phyloP scores from a whole-genome alignment of 352 stramenopile species.

The Halophytophthora batemanensis region DNA sequence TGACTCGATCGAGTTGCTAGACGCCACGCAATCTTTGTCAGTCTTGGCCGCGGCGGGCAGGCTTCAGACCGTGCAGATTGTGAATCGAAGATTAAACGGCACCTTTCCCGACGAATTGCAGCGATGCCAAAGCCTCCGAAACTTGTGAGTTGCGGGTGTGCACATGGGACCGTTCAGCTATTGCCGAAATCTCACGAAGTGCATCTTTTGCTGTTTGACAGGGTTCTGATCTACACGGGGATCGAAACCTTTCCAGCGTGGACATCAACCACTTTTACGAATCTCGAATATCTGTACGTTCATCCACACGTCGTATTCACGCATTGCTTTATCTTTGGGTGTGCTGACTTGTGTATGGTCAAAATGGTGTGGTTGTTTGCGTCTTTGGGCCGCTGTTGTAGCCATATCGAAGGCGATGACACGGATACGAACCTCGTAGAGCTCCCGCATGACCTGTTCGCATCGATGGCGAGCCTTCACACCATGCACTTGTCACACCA shows the following conservation, averaged over 20 bases:
- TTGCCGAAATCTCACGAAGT: neutral
- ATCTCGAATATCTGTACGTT: slow-evolving; percentile 38
- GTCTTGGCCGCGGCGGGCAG: slow-evolving; percentile 17
- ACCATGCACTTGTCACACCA: slow-evolving; percentile 28
- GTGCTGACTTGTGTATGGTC: neutral
- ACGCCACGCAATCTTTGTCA: slow-evolving; percentile 15
- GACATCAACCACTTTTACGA: slow-evolving; percentile 18
- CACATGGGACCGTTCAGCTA: neutral
- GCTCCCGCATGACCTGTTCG: slow-evolving; percentile 24
- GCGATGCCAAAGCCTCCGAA: slow-evolving; percentile 18
- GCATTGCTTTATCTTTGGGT: neutral
- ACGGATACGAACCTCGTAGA: slow-evolving; percentile 14
- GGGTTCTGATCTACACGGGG: slow-evolving; percentile 30
- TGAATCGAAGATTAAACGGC: slow-evolving; percentile 27
- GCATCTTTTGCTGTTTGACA: slow-evolving; percentile 6
- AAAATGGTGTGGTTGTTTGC: too few relatives aligned
- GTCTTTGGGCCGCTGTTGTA: neutral
- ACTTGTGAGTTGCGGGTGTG: slow-evolving; percentile 18
- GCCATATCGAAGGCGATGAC: slow-evolving; percentile 26
- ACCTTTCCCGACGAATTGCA: slow-evolving; percentile 21
- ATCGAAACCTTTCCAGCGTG: slow-evolving; percentile 23
- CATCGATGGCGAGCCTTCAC: slow-evolving; percentile 15
- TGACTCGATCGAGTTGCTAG: slow-evolving; percentile 6
- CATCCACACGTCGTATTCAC: neutral
- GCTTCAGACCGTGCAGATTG: slow-evolving; percentile 23